phyloP scores from a whole-genome alignment of 305 asterid species.

The Fraxinus sp. region DNA sequence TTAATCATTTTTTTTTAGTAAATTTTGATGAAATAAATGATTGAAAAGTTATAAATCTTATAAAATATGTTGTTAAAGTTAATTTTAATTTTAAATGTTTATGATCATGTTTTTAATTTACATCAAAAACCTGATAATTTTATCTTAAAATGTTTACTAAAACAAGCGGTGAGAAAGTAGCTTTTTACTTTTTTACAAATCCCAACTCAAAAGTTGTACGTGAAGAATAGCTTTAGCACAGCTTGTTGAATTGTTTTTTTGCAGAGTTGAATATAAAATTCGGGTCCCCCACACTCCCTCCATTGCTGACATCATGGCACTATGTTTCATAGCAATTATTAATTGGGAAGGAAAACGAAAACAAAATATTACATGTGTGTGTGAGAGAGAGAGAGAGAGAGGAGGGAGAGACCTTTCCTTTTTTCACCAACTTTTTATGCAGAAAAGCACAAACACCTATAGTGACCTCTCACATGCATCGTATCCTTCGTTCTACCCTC shows the following conservation, averaged over 20 bases:
- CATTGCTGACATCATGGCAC: constrained; percentile 37
- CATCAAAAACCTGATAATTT: too few relatives aligned
- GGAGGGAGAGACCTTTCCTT: constrained; percentile 18
- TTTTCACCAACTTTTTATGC: constrained; percentile 45
- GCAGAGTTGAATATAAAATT: constrained; percentile 31
- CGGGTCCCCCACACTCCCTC: constrained; percentile 40
- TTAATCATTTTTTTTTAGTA: too few relatives aligned
- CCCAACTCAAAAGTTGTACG: constrained; percentile 34
- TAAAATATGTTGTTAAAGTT: background rate
- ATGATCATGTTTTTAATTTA: background rate
- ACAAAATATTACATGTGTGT: background rate
- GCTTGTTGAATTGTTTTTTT: constrained; percentile 43
- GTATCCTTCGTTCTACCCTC: background rate
- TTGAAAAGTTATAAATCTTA: too few relatives aligned
- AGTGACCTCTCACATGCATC: constrained; percentile 46
- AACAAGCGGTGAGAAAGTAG: constrained; percentile 22
- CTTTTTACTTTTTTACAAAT: constrained; percentile 17
- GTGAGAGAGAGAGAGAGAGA: background rate
- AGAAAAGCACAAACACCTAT: constrained; percentile 52
- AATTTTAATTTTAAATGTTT: background rate
- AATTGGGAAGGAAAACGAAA: constrained; percentile 2
- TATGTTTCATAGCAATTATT: constrained; percentile 27
- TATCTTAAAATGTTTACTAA: background rate
- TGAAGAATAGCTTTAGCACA: constrained; percentile 50
- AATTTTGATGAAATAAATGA: too few relatives aligned